A percentile compares a stretch with the other conserved stretches of the same genome.
Conservation (phyloP, 495 filamentous ascomycete species). For the Cetradonia linearis region DNA sequence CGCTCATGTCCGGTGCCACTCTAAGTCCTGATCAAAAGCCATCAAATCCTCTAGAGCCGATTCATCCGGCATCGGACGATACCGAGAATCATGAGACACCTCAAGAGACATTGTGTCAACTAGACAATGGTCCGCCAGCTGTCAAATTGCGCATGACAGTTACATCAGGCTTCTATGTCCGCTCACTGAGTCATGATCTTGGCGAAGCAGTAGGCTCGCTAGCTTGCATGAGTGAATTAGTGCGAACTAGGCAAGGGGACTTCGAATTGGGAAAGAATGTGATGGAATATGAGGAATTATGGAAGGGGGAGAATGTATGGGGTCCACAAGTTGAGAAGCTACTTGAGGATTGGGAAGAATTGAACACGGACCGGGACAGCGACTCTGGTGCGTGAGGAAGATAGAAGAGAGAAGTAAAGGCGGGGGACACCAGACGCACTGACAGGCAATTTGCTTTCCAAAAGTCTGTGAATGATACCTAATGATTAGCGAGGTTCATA, state of each 20-base stretch:
- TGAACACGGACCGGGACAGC: constrained; percentile 9
- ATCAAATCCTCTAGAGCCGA: not conserved
- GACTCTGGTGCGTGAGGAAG: constrained; percentile 7
- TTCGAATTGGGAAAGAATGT: constrained; percentile 64
- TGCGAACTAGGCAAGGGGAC: constrained; percentile 68
- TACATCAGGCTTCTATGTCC: constrained; percentile 93
- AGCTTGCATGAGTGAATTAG: constrained; percentile 77
- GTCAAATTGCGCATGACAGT: constrained; percentile 82
- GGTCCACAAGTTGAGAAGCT: constrained; percentile 58
- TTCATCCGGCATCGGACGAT: not conserved
- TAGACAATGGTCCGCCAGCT: constrained; percentile 52
- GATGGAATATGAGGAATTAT: constrained; percentile 72
- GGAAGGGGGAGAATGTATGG: constrained; percentile 72
- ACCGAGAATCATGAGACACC: constrained; percentile 26
- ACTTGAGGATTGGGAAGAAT: constrained; percentile 50
- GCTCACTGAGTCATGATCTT: constrained; percentile 84
- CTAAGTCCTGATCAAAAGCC: not conserved
- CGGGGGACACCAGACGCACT: not conserved
- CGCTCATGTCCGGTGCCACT: constrained; percentile 44
- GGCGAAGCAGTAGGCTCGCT: constrained; percentile 72
- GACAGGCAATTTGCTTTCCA: not conserved
- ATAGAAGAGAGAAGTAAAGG: not conserved
- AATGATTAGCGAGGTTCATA: not conserved
- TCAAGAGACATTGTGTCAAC: constrained; percentile 29
- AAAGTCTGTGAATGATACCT: not conserved